Evolutionary conservation across 2,329 filamentous ascomycete genomes (phyloP).

Genomic region (Nannizziopsis barbatae): DNA sequence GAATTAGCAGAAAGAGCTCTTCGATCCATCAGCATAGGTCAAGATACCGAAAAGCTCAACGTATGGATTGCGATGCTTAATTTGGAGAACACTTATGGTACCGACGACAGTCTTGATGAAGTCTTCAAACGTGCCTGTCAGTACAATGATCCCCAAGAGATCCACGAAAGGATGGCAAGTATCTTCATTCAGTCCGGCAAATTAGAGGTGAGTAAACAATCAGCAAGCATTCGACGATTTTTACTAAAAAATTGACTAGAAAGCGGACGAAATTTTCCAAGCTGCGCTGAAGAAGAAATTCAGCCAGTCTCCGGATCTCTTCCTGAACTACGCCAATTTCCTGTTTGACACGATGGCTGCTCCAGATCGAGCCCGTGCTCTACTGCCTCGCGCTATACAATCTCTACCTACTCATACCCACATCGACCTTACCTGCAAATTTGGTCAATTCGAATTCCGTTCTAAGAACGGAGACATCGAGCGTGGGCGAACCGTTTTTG

Average conservation of each 20-base stretch:
- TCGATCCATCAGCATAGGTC: constrained; percentile 78
- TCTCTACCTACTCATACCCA: constrained; percentile 61
- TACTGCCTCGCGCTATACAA: constrained; percentile 75
- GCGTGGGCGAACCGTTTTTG: constrained; percentile 87
- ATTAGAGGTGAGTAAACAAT: constrained; percentile 52
- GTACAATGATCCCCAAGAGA: constrained; percentile 82
- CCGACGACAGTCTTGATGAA: constrained; percentile 67
- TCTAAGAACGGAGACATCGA: constrained; percentile 73
- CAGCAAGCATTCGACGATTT: neutral
- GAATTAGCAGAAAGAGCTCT: constrained; percentile 85
- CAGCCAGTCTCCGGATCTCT: constrained; percentile 65
- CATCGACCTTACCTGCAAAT: constrained; percentile 68
- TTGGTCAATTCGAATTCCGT: constrained; percentile 84
- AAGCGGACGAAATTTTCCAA: constrained; percentile 82
- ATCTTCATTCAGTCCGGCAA: constrained; percentile 92
- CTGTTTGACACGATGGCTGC: constrained; percentile 62
- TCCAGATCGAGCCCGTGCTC: constrained; percentile 61
- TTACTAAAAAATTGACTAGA: constrained; percentile 41
- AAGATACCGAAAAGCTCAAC: constrained; percentile 86
- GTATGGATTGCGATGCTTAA: constrained; percentile 93
- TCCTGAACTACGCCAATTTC: constrained; percentile 92
- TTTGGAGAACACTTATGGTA: constrained; percentile 82
- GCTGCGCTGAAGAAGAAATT: constrained; percentile 84
- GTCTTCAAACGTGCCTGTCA: constrained; percentile 87
- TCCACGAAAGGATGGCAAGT: constrained; percentile 78